Base-by-base conservation (phyloP, 2,329 filamentous ascomycete species). In the Amylocarpus encephaloides region DNA sequence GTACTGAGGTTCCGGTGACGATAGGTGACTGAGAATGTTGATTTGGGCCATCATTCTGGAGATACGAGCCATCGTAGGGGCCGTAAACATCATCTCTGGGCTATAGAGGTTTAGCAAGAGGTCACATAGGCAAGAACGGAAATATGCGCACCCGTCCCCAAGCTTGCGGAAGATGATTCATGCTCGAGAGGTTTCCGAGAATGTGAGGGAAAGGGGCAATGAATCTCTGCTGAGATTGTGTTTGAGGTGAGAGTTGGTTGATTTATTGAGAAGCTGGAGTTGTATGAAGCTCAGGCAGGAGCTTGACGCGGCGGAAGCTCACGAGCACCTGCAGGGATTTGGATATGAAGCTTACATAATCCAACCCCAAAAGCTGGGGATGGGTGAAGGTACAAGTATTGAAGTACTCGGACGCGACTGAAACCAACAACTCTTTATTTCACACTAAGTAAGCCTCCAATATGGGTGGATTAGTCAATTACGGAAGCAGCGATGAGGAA, bases 31-130 rank as follows among this genome's bases (percentile, higher is more conserved):
- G 90, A 49, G 93, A 96, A 71, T 94, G 88, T 66, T 90, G 82
- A 67, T 82, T 90, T 51, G 91, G 88, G 48, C 75, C 78, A 49
- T 75, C 77, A 62, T 71, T 76, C 63, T 88, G 81, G 67, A 97
- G 84, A 70, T 92, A 91, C 52, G 90, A 88, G 66, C 78, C 75
- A 73, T 97, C 88, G 72, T 98, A 98, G 64, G 86, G 77, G 63
- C 93, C 93, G 73, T 97, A 98, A 66, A 97, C 78, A 71, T 98
- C 93, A 72, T 98, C 88, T 79, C 93, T 86, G 67, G 93, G 93
- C 93, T 98, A 65, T 55, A 48, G 41, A 48, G 51, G 42, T 41
- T 64, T 74, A 68, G 74, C 70, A 62, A 55, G 59, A 53, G 41
- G 58, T 42, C 10, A 11, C 47, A 44, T 43, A 41, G 49, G 38